A percentile compares a stretch with the other conserved stretches of the same genome.
phyloP scores from a whole-genome alignment of 768 basidiomycete genomes.

The Trametes cinnabarina region DNA sequence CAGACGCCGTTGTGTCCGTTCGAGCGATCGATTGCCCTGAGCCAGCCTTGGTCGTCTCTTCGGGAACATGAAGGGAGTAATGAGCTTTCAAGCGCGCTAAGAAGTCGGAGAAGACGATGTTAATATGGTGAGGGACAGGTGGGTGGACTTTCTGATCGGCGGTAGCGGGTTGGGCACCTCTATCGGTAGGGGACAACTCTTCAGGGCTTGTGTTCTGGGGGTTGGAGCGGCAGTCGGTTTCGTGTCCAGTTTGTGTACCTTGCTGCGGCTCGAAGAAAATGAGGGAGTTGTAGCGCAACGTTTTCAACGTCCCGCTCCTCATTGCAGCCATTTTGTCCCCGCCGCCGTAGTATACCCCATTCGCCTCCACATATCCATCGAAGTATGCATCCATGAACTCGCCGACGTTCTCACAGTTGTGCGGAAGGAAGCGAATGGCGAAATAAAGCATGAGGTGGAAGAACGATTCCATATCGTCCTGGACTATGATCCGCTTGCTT shows the following conservation, averaged over 20 bases:
- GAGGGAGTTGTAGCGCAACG: not conserved
- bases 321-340: not conserved
- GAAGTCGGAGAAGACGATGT: not conserved
- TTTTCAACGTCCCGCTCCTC: not conserved
- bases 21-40: no score
- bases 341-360: not conserved
- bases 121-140: not conserved
- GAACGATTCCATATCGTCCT: slow-evolving; percentile 11
- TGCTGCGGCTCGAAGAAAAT: no score
- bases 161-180: no score
- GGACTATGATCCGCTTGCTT: not conserved
- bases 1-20: not conserved
- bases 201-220: not conserved
- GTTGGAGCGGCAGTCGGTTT: not conserved
- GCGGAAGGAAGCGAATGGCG: slow-evolving; percentile 1
- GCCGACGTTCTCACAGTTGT: not conserved
- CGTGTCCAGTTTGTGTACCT: no score
- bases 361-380: not conserved
- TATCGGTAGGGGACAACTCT: not conserved
- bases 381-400: slow-evolving; percentile 3
- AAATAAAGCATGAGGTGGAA: slow-evolving; percentile 6
- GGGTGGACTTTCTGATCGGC: no score
- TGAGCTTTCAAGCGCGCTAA: not conserved
- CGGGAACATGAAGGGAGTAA: not conserved
- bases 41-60: not conserved